Percentiles rank a stretch among this genome's conserved stretches.
Evolutionary conservation across 2,329 filamentous ascomycete species (phyloP).

Genomic region (Fusarium sulawesiense): DNA sequence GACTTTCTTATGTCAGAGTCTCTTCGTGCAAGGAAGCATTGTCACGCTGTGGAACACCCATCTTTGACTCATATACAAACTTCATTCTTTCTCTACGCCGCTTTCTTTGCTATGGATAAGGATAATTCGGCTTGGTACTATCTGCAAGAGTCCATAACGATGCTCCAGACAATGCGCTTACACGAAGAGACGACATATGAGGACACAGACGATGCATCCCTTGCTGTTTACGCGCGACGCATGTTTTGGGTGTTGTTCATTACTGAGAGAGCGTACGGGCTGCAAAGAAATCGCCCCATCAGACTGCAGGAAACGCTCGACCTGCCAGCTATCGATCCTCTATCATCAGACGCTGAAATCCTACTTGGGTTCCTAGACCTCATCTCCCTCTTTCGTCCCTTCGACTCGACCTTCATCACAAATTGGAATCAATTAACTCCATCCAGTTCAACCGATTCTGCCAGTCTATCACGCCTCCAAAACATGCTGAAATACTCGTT

Average conservation of each 20-base stretch:
- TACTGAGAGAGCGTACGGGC: conserved; percentile 49
- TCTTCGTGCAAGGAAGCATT: conserved; percentile 41
- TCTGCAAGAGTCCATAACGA: conserved; percentile 47
- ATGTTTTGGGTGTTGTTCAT: conserved; percentile 50
- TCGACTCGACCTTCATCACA: conserved; percentile 45
- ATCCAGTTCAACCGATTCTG: background rate
- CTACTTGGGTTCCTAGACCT: conserved; percentile 49
- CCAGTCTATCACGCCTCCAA: conserved; percentile 19
- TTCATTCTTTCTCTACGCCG: conserved; percentile 50
- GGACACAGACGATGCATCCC: background rate
- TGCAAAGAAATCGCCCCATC: conserved; percentile 48
- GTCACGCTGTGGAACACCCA: conserved; percentile 43
- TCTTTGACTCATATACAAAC: conserved; percentile 47
- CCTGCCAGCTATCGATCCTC: conserved; percentile 34
- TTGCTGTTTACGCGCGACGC: conserved; percentile 39
- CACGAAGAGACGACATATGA: conserved; percentile 47
- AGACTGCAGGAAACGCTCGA: conserved; percentile 42
- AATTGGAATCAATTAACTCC: conserved; percentile 44
- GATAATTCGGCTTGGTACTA: conserved; percentile 52
- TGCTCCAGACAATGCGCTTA: conserved; percentile 45
- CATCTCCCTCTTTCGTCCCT: conserved; percentile 43
- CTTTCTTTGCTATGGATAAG: conserved; percentile 47
- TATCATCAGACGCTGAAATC: conserved; percentile 42
- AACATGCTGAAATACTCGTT: conserved; percentile 13
- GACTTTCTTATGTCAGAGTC: conserved; percentile 47